Base-by-base conservation (phyloP, 768 basidiomycete species). In the Boletus rubroflammeus region DNA sequence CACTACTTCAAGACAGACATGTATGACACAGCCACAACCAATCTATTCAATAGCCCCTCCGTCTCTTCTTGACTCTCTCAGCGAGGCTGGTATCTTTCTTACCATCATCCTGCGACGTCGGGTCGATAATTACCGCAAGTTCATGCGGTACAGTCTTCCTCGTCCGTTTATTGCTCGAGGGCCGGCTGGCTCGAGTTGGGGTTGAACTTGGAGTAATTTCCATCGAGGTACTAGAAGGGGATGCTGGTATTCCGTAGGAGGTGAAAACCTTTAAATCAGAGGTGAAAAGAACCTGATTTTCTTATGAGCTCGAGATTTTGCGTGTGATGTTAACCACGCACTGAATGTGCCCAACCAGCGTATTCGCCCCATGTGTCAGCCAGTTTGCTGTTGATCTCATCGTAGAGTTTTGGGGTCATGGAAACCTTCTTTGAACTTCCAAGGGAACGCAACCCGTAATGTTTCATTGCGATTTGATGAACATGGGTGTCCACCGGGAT, bases 401-500 rank as follows among this genome's bases (percentile, higher is more conserved):
- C 82, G 63, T 95, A 93, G 17, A 94, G 66, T 58, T 81, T 85
- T 0, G 89, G 84, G 0, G 84, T 86, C 85, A 95, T 88, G 32
- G 71, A 73, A 3, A 76, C 65, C 64, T 88, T 88, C 42, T 73
- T 74, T 2, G 62, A 61, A 7, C 52, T 47, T 29, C 67, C 64
- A 0, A 73, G 62, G 6, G 77, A 75, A 60, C 81, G 82, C 11
- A 91, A 63, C 1, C 85, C 86, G 62, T 93, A 91, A 62, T 90
- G 76, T 65, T 88, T 92, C 23, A 78, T 72, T 9, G 91, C 90
- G 50, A 98, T 94, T 65, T 96, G 93, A 58, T 88, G 77, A 28
- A 99, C 90, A 67, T 99, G 97, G 0, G 95, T 97, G 66, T 99
- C 97, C 49, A 99, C 90, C 4, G 97, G 97, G 9, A 98, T 81